phyloP scores from a whole-genome alignment of 129 eudicot genomes.

The Artemisia argyi region DNA sequence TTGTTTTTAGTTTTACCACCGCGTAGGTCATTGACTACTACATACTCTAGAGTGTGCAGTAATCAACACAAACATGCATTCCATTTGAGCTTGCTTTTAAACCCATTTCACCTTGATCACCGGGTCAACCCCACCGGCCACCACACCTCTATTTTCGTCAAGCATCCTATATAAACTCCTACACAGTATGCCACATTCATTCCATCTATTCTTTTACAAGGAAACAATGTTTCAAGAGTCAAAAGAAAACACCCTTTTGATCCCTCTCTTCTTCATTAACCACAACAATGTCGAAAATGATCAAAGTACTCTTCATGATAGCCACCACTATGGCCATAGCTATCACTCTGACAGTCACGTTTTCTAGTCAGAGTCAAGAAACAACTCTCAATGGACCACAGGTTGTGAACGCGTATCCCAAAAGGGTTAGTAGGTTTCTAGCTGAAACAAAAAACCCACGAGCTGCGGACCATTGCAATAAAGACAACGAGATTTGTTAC shows the following conservation, averaged over 20 bases:
- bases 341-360: slow-evolving; percentile 34
- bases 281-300: slow-evolving; percentile 26
- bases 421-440: slow-evolving; percentile 58
- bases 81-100: neutral
- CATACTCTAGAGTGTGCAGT: slow-evolving; percentile 8
- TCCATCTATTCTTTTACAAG: neutral
- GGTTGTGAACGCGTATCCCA: slow-evolving; percentile 17
- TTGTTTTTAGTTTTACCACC: neutral
- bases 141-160: slow-evolving; percentile 1
- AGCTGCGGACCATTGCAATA: slow-evolving; percentile 63
- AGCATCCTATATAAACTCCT: neutral
- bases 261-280: neutral
- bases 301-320: slow-evolving; percentile 33
- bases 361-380: neutral
- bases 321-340: slow-evolving; percentile 43
- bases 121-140: slow-evolving; percentile 20
- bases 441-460: slow-evolving; percentile 44
- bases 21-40: slow-evolving; percentile 20
- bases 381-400: neutral
- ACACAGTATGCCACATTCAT: neutral
- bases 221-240: neutral
- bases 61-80: slow-evolving; percentile 26
- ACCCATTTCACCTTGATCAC: slow-evolving; percentile 7
- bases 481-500: slow-evolving; percentile 51
- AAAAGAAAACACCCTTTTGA: neutral